These are phyloP conservation scores for Aspergillus avenaceus DNA, from an alignment of 495 filamentous ascomycete species.

Conservation along the genomic window DNA sequence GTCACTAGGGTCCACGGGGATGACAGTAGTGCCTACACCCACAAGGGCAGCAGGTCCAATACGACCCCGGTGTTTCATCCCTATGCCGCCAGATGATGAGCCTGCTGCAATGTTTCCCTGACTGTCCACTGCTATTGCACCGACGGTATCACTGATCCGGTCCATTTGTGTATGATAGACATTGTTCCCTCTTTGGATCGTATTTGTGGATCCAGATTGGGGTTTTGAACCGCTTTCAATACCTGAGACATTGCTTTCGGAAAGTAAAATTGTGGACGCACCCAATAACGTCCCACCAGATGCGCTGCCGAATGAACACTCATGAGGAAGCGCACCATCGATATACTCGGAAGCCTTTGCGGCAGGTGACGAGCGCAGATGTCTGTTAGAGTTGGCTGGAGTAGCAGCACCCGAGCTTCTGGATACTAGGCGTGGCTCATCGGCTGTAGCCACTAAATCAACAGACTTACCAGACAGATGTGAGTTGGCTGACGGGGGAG, in stretches of 20 bases:
- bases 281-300: neutral
- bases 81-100: conserved; percentile 98
- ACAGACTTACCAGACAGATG: neutral
- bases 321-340: conserved; percentile 3
- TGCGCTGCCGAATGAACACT: neutral
- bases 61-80: conserved; percentile 92
- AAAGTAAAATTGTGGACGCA: neutral
- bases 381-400: neutral
- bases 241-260: neutral
- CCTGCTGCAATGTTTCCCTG: conserved; percentile 87
- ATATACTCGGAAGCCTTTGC: conserved; percentile 4
- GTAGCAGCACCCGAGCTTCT: neutral
- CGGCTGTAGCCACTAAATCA: neutral
- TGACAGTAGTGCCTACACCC: conserved; percentile 81
- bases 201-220: neutral
- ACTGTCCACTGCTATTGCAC: conserved; percentile 85
- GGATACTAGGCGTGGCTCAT: neutral
- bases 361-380: neutral
- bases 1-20: conserved; percentile 65
- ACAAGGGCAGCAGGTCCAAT: conserved; percentile 90
- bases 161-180: conserved; percentile 25
- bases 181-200: neutral
- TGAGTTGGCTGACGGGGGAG: conserved; percentile 5
- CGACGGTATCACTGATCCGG: conserved; percentile 84
- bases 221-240: neutral